Conservation (phyloP, 768 basidiomycete species). For the Mrakia hoshinonis region DNA sequence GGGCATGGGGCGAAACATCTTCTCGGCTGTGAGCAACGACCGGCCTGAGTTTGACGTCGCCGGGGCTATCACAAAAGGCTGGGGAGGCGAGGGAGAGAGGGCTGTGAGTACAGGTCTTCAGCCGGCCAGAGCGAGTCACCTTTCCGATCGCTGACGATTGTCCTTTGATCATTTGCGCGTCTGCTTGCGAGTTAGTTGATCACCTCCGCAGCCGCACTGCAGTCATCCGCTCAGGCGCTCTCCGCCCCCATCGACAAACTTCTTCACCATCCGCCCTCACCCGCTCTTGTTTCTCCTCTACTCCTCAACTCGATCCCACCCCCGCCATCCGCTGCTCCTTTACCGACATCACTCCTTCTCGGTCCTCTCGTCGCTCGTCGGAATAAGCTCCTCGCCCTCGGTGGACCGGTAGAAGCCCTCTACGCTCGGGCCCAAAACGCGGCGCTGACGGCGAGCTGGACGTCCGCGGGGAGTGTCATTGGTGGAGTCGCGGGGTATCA, state of each 20-base stretch:
- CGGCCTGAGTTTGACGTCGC: background rate
- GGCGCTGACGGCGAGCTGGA: constrained; percentile 49
- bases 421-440: constrained; percentile 58
- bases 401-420: constrained; percentile 53
- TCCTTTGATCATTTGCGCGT: background rate
- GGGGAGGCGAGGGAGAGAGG: constrained; percentile 21
- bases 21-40: constrained; percentile 5
- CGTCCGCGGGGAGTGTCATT: constrained; percentile 48
- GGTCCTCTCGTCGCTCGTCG: constrained; percentile 33
- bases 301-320: constrained; percentile 16
- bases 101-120: constrained; percentile 1
- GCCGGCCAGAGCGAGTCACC: no score
- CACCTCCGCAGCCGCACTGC: background rate
- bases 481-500: constrained; percentile 57
- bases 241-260: background rate
- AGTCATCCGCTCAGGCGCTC: background rate
- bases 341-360: constrained; percentile 40
- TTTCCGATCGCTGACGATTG: no score
- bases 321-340: constrained; percentile 40
- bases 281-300: background rate
- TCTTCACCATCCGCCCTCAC: background rate
- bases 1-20: background rate
- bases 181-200: no score
- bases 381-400: constrained; percentile 55
- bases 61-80: background rate